Evolutionary conservation across 2,329 filamentous ascomycete species (phyloP), one percentile per base, ranked within the genome.

Genomic region (Penicillium sclerotiorum): DNA sequence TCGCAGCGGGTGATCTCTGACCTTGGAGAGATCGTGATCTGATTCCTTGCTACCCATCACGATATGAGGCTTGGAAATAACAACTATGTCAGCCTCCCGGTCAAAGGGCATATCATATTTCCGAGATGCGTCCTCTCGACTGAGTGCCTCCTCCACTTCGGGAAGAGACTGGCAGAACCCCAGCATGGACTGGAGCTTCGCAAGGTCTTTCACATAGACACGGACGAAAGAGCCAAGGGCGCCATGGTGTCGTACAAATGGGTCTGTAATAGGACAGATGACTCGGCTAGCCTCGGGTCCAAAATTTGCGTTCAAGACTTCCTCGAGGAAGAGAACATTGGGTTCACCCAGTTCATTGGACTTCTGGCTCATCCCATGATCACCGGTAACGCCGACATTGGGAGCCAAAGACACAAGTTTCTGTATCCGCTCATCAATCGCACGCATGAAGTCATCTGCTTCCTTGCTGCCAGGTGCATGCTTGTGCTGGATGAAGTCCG

Each of bases 401-500:
- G 72, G 67, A 8, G 70, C 71, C 5, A 73, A 49, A 8, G 61
- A 52, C 7, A 64, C 58, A 12, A 76, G 55, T 28, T 55, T 58
- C n/a, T 64, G 60, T 15, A 76, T 36, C 1, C 67, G 57, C 0
- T 51, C 25, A 46, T 76, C 74, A 15, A 76, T 55, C 1, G 53
- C 58, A 3, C 51, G 41, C 60, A 75, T 59, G 50, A 76, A 76
- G 1, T 65, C 62, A 41, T 74, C 62, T n/a, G 73, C 62, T 38
- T 70, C 71, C 13, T 61, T 52, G 8, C 57, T 60, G 2, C 69
- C 65, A 4, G 73, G 73, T 0, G 68, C 67, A 55, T 75, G 55
- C 45, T 74, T 75, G 52, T 77, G 73, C 56, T 76, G 74, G n/a
- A 77, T 63, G 44, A 66, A 77, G 51, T 77, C 73, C 3, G 74